Evolutionary conservation across 306 rosid genomes (phyloP).

Genomic region (Lagenaria siceraria): DNA sequence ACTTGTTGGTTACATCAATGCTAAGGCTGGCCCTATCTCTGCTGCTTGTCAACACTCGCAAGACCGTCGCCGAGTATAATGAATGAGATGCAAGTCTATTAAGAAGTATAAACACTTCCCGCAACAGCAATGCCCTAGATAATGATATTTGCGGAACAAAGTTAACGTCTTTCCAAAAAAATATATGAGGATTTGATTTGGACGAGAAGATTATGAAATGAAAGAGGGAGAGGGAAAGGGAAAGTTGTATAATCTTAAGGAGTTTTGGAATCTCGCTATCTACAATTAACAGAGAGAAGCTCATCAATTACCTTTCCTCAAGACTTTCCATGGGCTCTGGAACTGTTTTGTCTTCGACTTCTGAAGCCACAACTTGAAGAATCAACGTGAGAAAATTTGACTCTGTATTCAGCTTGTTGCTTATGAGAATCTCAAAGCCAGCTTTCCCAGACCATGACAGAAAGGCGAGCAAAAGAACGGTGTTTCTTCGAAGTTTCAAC

Average conservation of each 20-base stretch:
- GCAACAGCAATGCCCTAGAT: constrained; percentile 64
- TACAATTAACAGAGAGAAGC: neutral
- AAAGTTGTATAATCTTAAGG: neutral
- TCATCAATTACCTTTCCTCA: constrained; percentile 58
- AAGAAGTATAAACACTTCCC: constrained; percentile 78
- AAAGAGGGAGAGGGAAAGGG: neutral
- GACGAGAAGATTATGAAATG: neutral
- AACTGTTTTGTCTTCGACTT: constrained; percentile 35
- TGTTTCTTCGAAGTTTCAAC: constrained; percentile 46
- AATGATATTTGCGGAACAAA: constrained; percentile 4
- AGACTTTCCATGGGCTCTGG: constrained; percentile 30
- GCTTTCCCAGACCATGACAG: constrained; percentile 69
- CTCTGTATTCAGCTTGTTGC: constrained; percentile 31
- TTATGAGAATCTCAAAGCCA: constrained; percentile 62
- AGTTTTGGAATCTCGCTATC: neutral
- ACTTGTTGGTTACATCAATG: constrained; percentile 50
- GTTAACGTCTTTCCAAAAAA: constrained; percentile 5
- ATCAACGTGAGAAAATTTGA: constrained; percentile 56
- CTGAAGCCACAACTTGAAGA: constrained; percentile 51
- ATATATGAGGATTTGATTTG: neutral
- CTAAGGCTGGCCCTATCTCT: constrained; percentile 69
- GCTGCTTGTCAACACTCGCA: constrained; percentile 34
- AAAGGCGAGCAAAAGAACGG: constrained; percentile 70
- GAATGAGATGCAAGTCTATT: constrained; percentile 71
- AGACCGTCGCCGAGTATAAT: constrained; percentile 38